phyloP scores from a whole-genome alignment of 1,139 yeast genomes.

The Lodderomyces elongisporus region DNA sequence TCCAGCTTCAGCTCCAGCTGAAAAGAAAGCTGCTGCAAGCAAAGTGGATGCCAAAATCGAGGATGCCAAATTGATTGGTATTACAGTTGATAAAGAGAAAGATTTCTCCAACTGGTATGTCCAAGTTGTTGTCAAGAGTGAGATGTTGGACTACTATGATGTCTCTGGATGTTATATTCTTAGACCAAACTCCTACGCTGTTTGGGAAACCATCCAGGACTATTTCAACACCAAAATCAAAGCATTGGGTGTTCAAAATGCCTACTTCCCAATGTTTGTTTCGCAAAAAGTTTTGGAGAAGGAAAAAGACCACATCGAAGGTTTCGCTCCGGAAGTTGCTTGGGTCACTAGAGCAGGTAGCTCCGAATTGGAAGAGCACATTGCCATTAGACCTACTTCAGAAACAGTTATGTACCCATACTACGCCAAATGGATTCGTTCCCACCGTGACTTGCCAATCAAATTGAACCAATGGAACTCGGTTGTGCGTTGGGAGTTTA shows the following conservation, averaged over 20 bases:
- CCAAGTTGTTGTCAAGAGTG: slow-evolving; percentile 92
- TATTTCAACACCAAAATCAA: slow-evolving; percentile 82
- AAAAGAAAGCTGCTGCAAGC: slow-evolving; percentile 25
- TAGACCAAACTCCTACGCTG: slow-evolving; percentile 90
- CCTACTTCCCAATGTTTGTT: slow-evolving; percentile 99
- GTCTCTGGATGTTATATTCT: slow-evolving; percentile 98
- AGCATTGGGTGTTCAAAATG: slow-evolving; percentile 84
- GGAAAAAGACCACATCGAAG: slow-evolving; percentile 98
- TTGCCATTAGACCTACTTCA: slow-evolving; percentile 98
- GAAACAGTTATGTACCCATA: slow-evolving; percentile 99
- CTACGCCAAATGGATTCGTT: slow-evolving; percentile 98
- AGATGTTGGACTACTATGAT: slow-evolving; percentile 96
- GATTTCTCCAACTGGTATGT: slow-evolving; percentile 98
- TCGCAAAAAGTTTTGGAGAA: slow-evolving; percentile 87
- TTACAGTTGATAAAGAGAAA: slow-evolving; percentile 84
- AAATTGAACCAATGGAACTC: slow-evolving; percentile 99
- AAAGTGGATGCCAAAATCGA: slow-evolving; percentile 57
- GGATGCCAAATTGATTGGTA: slow-evolving; percentile 92
- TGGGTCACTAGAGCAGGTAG: slow-evolving; percentile 98
- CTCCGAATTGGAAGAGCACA: slow-evolving; percentile 94
- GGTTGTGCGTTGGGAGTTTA: slow-evolving; percentile 99
- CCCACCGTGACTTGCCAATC: slow-evolving; percentile 96
- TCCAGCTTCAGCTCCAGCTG: slow-evolving; percentile 23
- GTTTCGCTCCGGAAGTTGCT: slow-evolving; percentile 99
- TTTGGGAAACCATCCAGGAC: slow-evolving; percentile 92